Base-by-base conservation (phyloP, 2,329 filamentous ascomycete genomes). In the Sarocladium kiliense region DNA sequence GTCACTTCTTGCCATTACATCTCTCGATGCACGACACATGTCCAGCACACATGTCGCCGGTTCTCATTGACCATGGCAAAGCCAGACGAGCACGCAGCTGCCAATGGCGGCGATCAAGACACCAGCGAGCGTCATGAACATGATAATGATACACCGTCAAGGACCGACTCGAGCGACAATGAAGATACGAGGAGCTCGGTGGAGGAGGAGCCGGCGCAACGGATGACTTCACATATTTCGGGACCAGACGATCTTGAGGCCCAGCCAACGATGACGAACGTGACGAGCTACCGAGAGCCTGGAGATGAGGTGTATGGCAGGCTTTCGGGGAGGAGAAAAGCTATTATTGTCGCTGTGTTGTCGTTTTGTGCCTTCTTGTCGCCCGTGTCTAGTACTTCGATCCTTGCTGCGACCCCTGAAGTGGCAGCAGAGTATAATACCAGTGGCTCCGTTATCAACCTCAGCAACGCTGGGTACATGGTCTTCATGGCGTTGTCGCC, bases 351-450 rank as follows among this genome's bases (percentile, higher is more conserved):
- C 16, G 73, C 75, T 10, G 78, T 91, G 5, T 71, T 92, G 54
- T 86, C 87, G 0, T 89, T 86, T 65, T 91, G 87, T 70, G 84
- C 86, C 25, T 90, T 93, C 59, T 74, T 93, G 44, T 85, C 89
- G 1, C 89, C 89, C 0, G 81, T 90, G 23, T 87, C 84, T 12
- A 89, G 84, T 37, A 92, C 88, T 0, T 85, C 86, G 1, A 82
- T 92, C 9, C 70, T 93, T 12, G 79, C 87, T 1, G 89, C 88
- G 2, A 82, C 87, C 1, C 88, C 88, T 1, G 88, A 93, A 67
- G 84, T 93, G 4, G 87, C 87, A 1, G 67, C 66, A 3, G 84
- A 81, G 7, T 90, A 81, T 65, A 60, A 74, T 37, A 89, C 86
- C 0, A 87, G 81, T 0, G 86, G 85, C 4, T 80, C 80, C 10